Evolutionary conservation across 2,329 filamentous ascomycete genomes (phyloP), one percentile per base, ranked within the genome.

Genomic region (Phialemoniopsis sp.): DNA sequence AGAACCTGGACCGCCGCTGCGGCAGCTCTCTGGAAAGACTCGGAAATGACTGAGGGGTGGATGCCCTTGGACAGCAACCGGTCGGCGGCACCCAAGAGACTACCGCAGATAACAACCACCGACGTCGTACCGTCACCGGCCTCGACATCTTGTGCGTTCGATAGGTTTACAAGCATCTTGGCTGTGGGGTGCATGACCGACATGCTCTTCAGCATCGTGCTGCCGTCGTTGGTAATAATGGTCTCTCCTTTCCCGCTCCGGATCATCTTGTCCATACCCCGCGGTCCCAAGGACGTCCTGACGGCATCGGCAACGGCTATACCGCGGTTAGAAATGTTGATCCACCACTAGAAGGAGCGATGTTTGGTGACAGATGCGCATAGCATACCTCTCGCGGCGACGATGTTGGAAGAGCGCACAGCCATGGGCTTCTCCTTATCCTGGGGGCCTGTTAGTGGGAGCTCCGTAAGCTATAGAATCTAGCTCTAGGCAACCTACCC

Each of bases 191-290:
- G 93, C 85, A 98, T 89, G 51, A 98, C 93, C 50, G 88, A 87
- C 93, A 98, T 97, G 73, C 91, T 91, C 72, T 87, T 95, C 59
- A 98, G 72, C 91, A 98, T 98, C 42, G 93, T 98, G 72, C 94
- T 95, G 64, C 93, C 93, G 68, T 98, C 93, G 74, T 98, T 98
- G 59, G 93, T 98, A 70, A 98, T 98, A 64, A 97, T 93, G 42
- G 90, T 96, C 67, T 95, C 88, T 69, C 91, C 93, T 71, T 89
- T 95, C 62, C 89, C 87, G 44, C 86, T 94, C 74, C 94, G 87
- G 56, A 98, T 97, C 90, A 96, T 96, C 76, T 96, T 96, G 73
- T 96, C 90, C 90, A 96, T 96, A 60, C 93, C 93, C 66, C 93
- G 83, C 50, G 93, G 93, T 49, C 93, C 93, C 52, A 98, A 77